These are phyloP conservation scores for Colletotrichum sp. DNA, from an alignment of 2,329 filamentous ascomycete species.

Conservation along the genomic window DNA sequence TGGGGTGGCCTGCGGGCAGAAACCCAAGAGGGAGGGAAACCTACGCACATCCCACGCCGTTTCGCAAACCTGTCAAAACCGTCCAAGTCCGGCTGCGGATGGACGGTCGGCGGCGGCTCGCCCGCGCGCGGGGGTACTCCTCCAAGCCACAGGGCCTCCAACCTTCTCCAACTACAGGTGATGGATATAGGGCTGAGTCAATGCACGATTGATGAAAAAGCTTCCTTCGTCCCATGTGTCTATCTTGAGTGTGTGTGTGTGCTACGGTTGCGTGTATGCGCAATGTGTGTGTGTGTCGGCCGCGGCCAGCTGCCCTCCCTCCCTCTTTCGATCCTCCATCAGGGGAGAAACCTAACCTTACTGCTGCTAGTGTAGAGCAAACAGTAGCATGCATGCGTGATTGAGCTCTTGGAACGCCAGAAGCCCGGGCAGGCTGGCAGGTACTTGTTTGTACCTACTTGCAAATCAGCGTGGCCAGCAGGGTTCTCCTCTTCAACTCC, in stretches of 20 bases:
- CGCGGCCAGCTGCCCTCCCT: not conserved
- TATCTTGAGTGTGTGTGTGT: not conserved
- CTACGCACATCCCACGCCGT: not conserved
- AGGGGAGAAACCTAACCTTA: not conserved
- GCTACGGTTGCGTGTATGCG: not conserved
- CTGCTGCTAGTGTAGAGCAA: not conserved
- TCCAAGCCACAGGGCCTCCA: not conserved
- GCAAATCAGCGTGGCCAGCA: not conserved
- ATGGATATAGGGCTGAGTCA: constrained; percentile 11
- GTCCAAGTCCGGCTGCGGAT: not conserved
- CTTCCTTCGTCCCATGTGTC: constrained; percentile 7
- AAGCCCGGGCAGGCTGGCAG: not conserved
- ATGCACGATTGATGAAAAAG: not conserved
- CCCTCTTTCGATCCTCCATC: not conserved
- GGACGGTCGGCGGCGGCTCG: not conserved
- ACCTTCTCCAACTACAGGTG: not conserved
- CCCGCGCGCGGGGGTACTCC: not conserved
- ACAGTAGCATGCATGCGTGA: not conserved
- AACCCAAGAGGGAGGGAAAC: not conserved
- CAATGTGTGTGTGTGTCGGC: not conserved
- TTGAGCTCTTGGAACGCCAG: not conserved
- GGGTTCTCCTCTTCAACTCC: not conserved
- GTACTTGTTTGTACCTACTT: not conserved
- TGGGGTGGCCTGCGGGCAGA: not conserved
- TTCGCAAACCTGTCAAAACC: not conserved